phyloP scores from a whole-genome alignment of 1,284 basidiomycete genomes.

The Ceratobasidium sp. region DNA sequence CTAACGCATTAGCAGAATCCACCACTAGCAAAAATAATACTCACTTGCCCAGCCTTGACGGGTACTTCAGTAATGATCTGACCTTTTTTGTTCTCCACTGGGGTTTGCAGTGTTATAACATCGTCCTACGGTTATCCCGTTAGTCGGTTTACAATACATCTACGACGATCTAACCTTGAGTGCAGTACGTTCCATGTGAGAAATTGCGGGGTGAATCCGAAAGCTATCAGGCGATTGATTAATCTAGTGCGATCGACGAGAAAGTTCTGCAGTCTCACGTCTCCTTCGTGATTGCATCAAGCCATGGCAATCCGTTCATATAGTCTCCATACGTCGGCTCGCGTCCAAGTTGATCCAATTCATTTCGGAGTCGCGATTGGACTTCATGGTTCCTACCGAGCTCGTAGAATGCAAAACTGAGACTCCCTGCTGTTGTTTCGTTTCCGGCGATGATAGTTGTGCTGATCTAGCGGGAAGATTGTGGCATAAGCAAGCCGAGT shows the following conservation, averaged over 20 bases:
- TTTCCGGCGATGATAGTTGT: slow-evolving; percentile 53
- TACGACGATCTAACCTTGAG: slow-evolving; percentile 10
- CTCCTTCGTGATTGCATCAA: slow-evolving; percentile 64
- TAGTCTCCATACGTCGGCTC: slow-evolving; percentile 65
- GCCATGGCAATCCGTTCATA: slow-evolving; percentile 58
- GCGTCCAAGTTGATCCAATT: slow-evolving; percentile 57
- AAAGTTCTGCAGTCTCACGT: slow-evolving; percentile 38
- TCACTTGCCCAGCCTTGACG: slow-evolving; percentile 52
- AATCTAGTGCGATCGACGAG: neutral
- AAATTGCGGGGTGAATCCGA: slow-evolving; percentile 51
- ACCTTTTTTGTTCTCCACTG: slow-evolving; percentile 51
- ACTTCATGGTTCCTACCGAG: slow-evolving; percentile 63
- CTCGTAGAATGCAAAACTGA: slow-evolving; percentile 63
- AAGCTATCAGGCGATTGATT: slow-evolving; percentile 48
- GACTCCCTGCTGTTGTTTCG: slow-evolving; percentile 52
- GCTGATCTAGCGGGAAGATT: slow-evolving; percentile 46
- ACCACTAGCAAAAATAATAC: neutral
- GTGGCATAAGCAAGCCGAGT: neutral
- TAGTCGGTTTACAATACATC: neutral
- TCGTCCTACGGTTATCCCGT: slow-evolving; percentile 49
- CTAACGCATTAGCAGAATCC: neutral
- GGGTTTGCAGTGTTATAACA: slow-evolving; percentile 51
- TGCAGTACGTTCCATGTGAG: slow-evolving; percentile 50
- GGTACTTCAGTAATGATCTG: slow-evolving; percentile 47
- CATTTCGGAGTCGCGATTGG: slow-evolving; percentile 66